phyloP scores from a whole-genome alignment of 1,284 basidiomycete species.

The Ceratobasidium sp. region DNA sequence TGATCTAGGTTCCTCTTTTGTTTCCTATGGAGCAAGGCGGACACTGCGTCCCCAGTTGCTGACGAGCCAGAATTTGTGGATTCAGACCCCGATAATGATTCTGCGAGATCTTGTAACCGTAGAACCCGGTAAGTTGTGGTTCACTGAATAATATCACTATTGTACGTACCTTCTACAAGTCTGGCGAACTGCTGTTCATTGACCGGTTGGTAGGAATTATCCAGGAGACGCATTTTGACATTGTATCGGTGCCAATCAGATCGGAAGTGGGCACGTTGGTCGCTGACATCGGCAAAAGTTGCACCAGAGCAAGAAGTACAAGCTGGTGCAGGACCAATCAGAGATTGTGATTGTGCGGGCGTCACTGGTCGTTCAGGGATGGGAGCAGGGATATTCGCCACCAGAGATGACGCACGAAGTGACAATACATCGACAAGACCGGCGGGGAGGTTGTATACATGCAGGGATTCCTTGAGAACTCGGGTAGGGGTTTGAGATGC shows the following conservation, averaged over 20 bases:
- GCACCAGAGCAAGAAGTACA: constrained; percentile 83
- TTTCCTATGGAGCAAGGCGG: constrained; percentile 71
- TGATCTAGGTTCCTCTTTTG: constrained; percentile 60
- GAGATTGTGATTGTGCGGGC: constrained; percentile 44
- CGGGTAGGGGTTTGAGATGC: not conserved
- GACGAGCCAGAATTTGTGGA: constrained; percentile 69
- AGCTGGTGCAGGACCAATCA: constrained; percentile 44
- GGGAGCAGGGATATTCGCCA: constrained; percentile 18
- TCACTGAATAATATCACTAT: not conserved
- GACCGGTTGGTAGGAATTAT: constrained; percentile 63
- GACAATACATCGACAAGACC: constrained; percentile 50
- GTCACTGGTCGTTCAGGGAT: constrained; percentile 32
- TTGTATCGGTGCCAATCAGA: constrained; percentile 99
- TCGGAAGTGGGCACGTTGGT: constrained; percentile 88
- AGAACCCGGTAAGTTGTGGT: not conserved
- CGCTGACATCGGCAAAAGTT: constrained; percentile 77
- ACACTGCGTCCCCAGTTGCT: constrained; percentile 63
- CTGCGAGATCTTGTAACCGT: constrained; percentile 72
- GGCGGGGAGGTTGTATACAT: constrained; percentile 52
- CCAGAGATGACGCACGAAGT: constrained; percentile 49
- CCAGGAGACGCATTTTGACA: constrained; percentile 80
- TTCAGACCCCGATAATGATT: constrained; percentile 89
- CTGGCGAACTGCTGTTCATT: constrained; percentile 77
- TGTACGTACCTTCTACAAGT: constrained; percentile 76
- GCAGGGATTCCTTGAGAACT: constrained; percentile 45